phyloP scores from a whole-genome alignment of 1,139 yeast species.

The Hanseniaspora sp. region DNA sequence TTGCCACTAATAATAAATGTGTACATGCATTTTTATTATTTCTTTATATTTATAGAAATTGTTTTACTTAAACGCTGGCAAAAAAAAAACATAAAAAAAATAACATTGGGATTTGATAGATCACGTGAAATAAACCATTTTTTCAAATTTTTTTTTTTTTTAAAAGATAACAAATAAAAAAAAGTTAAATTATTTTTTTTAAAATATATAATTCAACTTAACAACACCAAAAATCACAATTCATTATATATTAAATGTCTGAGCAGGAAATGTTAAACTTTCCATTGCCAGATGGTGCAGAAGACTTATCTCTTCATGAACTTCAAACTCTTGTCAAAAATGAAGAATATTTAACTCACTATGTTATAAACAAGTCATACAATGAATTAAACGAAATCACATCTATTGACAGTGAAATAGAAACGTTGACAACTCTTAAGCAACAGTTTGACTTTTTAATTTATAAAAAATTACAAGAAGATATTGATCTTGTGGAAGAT shows the following conservation, averaged over 20 bases:
- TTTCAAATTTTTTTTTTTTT: too few relatives aligned
- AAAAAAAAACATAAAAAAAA: too few relatives aligned
- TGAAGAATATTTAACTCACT: slow-evolving; percentile 9
- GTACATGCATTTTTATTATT: too few relatives aligned
- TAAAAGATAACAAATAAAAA: too few relatives aligned
- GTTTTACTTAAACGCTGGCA: too few relatives aligned
- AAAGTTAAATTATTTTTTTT: too few relatives aligned
- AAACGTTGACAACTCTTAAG: neutral
- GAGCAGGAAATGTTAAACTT: neutral
- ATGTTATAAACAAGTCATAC: slow-evolving; percentile 11
- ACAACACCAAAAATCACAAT: too few relatives aligned
- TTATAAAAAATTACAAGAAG: neutral
- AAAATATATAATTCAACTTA: too few relatives aligned
- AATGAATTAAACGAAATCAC: slow-evolving; percentile 3
- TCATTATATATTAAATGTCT: neutral
- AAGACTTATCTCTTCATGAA: neutral
- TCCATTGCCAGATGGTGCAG: slow-evolving; percentile 1
- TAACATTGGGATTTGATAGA: too few relatives aligned
- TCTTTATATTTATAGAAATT: too few relatives aligned
- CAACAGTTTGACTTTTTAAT: neutral
- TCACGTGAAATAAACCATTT: too few relatives aligned
- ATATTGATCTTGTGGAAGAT: neutral
- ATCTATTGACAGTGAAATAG: neutral
- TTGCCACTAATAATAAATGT: too few relatives aligned
- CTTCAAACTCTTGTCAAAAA: neutral